These are phyloP conservation scores for Mortierella alpina DNA, from an alignment of 192 early-diverging fungal genomes.

Conservation along the genomic window DNA sequence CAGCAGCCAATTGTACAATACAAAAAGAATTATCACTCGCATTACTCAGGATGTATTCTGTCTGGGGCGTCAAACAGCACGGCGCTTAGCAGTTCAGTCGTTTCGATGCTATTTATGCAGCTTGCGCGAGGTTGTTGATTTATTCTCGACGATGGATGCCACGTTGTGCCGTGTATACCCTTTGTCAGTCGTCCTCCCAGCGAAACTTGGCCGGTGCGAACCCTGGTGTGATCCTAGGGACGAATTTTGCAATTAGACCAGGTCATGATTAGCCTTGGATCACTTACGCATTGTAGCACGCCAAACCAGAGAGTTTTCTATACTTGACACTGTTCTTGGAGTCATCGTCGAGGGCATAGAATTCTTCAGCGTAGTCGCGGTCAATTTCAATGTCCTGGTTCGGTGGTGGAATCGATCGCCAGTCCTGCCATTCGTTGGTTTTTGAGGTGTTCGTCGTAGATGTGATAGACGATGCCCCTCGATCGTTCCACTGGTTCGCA, in stretches of 20 bases:
- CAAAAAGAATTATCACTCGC: not conserved
- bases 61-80: too few species aligned
- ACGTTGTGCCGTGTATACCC: not conserved
- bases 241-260: too few species aligned
- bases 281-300: too few species aligned
- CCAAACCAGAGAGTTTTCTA: not conserved
- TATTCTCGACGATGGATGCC: too few species aligned
- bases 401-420: not conserved
- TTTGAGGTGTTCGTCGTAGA: not conserved
- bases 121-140: too few species aligned
- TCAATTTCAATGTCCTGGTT: slow-evolving; percentile 1
- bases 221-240: slow-evolving; percentile 23
- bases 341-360: slow-evolving; percentile 1
- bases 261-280: too few species aligned
- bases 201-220: slow-evolving; percentile 43
- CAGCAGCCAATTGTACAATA: slow-evolving; percentile 16
- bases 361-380: slow-evolving; percentile 13
- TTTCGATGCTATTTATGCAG: too few species aligned
- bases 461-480: not conserved
- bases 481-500: not conserved
- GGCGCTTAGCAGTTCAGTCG: too few species aligned
- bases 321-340: not conserved
- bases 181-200: not conserved
- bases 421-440: slow-evolving; percentile 22
- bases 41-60: not conserved